These are phyloP conservation scores for Malassezia caprae DNA, from an alignment of 1,284 basidiomycete species.

Conservation along the genomic window DNA sequence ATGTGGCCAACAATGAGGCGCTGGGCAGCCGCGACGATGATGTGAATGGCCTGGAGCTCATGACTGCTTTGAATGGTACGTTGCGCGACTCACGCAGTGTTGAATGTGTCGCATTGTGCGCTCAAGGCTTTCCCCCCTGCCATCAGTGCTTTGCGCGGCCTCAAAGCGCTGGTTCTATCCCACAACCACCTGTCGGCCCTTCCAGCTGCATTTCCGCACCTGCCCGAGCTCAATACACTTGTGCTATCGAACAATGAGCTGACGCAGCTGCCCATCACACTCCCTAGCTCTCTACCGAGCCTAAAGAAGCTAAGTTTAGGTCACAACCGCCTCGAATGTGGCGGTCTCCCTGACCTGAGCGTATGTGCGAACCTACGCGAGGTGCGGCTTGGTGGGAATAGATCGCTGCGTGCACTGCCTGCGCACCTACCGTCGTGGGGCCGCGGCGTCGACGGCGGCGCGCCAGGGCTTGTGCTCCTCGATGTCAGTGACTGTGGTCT, in stretches of 20 bases:
- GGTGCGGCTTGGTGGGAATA: conserved; percentile 35
- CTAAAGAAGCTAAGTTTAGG: conserved; percentile 39
- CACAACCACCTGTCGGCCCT: conserved; percentile 27
- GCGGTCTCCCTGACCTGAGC: conserved; percentile 34
- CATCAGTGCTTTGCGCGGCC: conserved; percentile 20
- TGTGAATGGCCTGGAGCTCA: conserved; percentile 5
- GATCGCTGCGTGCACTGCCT: conserved; percentile 21
- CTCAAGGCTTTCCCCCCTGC: conserved; percentile 20
- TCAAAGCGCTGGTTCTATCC: conserved; percentile 39
- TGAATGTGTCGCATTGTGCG: conserved; percentile 31
- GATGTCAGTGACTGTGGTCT: conserved; percentile 40
- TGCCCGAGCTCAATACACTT: conserved; percentile 45
- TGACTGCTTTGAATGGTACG: conserved; percentile 8
- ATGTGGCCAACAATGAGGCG: conserved; percentile 15
- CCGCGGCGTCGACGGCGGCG: conserved; percentile 30
- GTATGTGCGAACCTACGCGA: conserved; percentile 32
- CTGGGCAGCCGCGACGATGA: conserved; percentile 13
- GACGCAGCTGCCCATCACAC: conserved; percentile 23
- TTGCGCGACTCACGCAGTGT: conserved; percentile 13
- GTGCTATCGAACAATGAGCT: conserved; percentile 40
- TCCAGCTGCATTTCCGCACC: conserved; percentile 24
- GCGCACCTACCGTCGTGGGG: conserved; percentile 32
- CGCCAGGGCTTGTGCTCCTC: conserved; percentile 31
- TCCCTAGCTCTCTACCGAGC: conserved; percentile 30
- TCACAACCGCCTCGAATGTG: conserved; percentile 26